Percentiles rank a stretch among this genome's conserved stretches.
phyloP scores from a whole-genome alignment of 1,284 basidiomycete species.

The Ganoderma multipileum region DNA sequence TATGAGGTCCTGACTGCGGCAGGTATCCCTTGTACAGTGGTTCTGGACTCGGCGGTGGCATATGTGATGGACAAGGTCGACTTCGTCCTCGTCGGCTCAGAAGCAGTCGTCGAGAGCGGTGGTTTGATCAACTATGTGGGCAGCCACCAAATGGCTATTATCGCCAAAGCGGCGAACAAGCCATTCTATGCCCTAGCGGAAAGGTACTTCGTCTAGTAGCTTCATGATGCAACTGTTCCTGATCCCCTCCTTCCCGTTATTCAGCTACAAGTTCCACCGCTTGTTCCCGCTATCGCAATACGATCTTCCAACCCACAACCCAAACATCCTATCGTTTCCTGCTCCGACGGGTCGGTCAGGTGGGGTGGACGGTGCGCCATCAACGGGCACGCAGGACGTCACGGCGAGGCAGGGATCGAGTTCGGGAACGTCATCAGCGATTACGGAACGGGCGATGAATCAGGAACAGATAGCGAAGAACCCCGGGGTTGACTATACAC shows the following conservation, averaged over 20 bases:
- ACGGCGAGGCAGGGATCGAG: slow-evolving; percentile 24
- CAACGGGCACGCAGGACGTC: slow-evolving; percentile 26
- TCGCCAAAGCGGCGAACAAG: slow-evolving; percentile 93
- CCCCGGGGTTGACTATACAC: slow-evolving; percentile 85
- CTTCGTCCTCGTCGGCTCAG: slow-evolving; percentile 94
- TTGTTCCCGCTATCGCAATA: slow-evolving; percentile 97
- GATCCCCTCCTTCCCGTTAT: slow-evolving; percentile 32
- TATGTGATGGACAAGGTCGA: slow-evolving; percentile 95
- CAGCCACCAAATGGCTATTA: slow-evolving; percentile 95
- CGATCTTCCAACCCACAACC: slow-evolving; percentile 89
- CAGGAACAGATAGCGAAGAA: slow-evolving; percentile 78
- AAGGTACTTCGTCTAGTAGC: slow-evolving; percentile 56
- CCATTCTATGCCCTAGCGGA: slow-evolving; percentile 98
- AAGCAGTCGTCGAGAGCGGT: slow-evolving; percentile 96
- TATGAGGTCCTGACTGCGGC: slow-evolving; percentile 82
- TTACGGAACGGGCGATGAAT: slow-evolving; percentile 57
- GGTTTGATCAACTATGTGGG: slow-evolving; percentile 91
- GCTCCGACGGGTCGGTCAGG: slow-evolving; percentile 41
- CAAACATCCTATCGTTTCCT: slow-evolving; percentile 73
- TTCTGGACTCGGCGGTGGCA: slow-evolving; percentile 95
- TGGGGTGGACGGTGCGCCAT: slow-evolving; percentile 31
- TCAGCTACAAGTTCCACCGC: slow-evolving; percentile 96
- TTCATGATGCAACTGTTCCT: slow-evolving; percentile 30
- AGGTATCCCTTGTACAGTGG: slow-evolving; percentile 93
- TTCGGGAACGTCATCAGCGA: slow-evolving; percentile 24